Percentiles rank a stretch among this genome's conserved stretches.
phyloP scores from a whole-genome alignment of 768 basidiomycete genomes.

The Trametes sanguinea region DNA sequence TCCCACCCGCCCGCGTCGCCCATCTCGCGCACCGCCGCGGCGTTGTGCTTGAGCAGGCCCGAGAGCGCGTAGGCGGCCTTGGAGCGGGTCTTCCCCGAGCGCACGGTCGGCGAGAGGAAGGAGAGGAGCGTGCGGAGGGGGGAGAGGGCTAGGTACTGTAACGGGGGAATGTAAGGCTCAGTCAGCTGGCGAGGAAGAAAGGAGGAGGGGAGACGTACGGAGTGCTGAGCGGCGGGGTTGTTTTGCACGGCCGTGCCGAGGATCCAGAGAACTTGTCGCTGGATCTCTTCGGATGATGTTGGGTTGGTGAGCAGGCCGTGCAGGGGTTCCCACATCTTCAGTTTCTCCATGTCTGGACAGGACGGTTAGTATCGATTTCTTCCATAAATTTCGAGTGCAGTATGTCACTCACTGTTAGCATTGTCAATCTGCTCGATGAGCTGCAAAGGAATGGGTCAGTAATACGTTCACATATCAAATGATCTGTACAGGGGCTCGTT shows the following conservation, averaged over 20 bases:
- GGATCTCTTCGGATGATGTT: slow-evolving; percentile 58
- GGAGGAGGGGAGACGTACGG: slow-evolving; percentile 45
- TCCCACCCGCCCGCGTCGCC: slow-evolving; percentile 63
- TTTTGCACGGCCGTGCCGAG: slow-evolving; percentile 90
- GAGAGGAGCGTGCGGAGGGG: slow-evolving; percentile 67
- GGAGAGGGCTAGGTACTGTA: slow-evolving; percentile 61
- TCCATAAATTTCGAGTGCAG: neutral
- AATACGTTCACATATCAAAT: too few relatives aligned
- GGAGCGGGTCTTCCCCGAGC: slow-evolving; percentile 59
- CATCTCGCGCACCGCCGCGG: slow-evolving; percentile 60
- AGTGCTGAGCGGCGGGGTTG: slow-evolving; percentile 80
- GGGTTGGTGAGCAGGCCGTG: slow-evolving; percentile 61
- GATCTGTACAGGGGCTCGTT: too few relatives aligned
- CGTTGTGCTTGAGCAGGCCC: slow-evolving; percentile 76
- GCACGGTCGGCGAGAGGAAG: slow-evolving; percentile 56
- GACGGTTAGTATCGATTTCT: neutral
- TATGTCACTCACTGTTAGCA: slow-evolving; percentile 63
- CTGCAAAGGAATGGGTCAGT: slow-evolving; percentile 40
- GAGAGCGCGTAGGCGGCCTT: slow-evolving; percentile 85
- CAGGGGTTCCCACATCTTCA: slow-evolving; percentile 80
- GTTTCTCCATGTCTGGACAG: slow-evolving; percentile 64
- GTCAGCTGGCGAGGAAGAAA: too few relatives aligned
- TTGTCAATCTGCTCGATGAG: slow-evolving; percentile 89
- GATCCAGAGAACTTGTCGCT: slow-evolving; percentile 77
- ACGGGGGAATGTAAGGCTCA: neutral